Base-by-base conservation (phyloP, 139 green algal genomes). In the Zygnema circumcarinatum region DNA sequence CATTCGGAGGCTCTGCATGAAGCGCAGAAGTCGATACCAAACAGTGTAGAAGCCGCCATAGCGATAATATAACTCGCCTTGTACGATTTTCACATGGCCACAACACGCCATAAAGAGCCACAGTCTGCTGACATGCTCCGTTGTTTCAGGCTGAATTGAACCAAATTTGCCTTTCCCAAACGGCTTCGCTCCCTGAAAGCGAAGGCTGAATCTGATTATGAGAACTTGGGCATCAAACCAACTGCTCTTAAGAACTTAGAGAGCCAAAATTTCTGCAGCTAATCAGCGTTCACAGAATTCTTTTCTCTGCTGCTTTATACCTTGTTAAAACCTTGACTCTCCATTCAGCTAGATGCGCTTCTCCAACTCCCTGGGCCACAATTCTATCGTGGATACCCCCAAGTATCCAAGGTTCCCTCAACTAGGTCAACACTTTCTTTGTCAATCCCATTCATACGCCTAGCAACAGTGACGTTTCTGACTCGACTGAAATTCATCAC, bases 21-120 rank as follows among this genome's bases (percentile, higher is more conserved):
- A 87, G 81, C 81, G 81, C 29, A 76, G 67, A 35, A 87, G 32
- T 41, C 81, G 56, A 33, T 87, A 83, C 67, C 67, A 87, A 25
- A 40, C n/a, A 29, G 38, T 22, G 25, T 41, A 53, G 56, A 87
- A 87, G 31, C 81, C 81, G 29, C 81, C 81, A 40, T 87, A 87
- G 56, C 81, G 56, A 74, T 81, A 87, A 2, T 72, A 87, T 21
- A 87, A 42, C 56, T 67, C 16, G 3, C 81, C 81, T 35, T 81
- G 38, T 20, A 87, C 42, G 67, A 87, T 62, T 22, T 56, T 53
- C 29, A 87, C 38, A 22, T 87, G 81, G 16, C 67, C 81, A 1
- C 67, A 83, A 47, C 81, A 87, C 1, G 81, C 78, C 81, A 87
- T 87, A 31, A 87, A 79, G 11, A 41, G 69, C 69, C 35, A 78